phyloP scores from a whole-genome alignment of 345 rosid genomes.

The Erodium maritimum region DNA sequence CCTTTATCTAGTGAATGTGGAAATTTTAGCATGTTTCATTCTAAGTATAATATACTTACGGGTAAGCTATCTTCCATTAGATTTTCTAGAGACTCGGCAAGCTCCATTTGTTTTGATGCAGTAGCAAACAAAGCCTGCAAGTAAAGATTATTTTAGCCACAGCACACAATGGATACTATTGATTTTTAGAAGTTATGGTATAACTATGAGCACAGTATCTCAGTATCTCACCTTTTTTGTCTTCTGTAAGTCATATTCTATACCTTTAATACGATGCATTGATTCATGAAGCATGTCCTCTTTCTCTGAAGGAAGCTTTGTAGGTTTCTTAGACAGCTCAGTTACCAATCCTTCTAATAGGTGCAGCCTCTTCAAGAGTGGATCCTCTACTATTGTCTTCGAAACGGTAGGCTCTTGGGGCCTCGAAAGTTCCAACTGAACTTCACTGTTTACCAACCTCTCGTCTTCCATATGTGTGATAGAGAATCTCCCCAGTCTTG shows the following conservation, averaged over 20 bases:
- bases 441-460: conserved; percentile 28
- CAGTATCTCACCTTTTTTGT: conserved; percentile 53
- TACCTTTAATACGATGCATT: conserved; percentile 61
- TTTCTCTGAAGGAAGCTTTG: conserved; percentile 77
- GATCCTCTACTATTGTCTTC: conserved; percentile 31
- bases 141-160: not conserved
- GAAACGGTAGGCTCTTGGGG: conserved; percentile 19
- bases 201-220: conserved; percentile 3
- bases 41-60: conserved; percentile 29
- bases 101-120: conserved; percentile 81
- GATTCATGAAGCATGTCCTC: conserved; percentile 80
- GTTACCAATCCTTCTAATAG: conserved; percentile 57
- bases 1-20: not conserved
- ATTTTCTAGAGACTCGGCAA: conserved; percentile 67
- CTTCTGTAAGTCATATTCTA: conserved; percentile 80
- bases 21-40: conserved; percentile 3
- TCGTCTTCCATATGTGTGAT: conserved; percentile 15
- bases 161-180: not conserved
- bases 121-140: conserved; percentile 74
- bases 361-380: conserved; percentile 69
- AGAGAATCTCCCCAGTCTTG: conserved; percentile 32
- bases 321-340: conserved; percentile 50
- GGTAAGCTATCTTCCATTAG: conserved; percentile 34
- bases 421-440: conserved; percentile 21
- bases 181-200: not conserved